A percentile compares a stretch with the other conserved stretches of the same genome.
Evolutionary conservation across 2,329 filamentous ascomycete genomes (phyloP).

Genomic region (Fusarium verrucosum): DNA sequence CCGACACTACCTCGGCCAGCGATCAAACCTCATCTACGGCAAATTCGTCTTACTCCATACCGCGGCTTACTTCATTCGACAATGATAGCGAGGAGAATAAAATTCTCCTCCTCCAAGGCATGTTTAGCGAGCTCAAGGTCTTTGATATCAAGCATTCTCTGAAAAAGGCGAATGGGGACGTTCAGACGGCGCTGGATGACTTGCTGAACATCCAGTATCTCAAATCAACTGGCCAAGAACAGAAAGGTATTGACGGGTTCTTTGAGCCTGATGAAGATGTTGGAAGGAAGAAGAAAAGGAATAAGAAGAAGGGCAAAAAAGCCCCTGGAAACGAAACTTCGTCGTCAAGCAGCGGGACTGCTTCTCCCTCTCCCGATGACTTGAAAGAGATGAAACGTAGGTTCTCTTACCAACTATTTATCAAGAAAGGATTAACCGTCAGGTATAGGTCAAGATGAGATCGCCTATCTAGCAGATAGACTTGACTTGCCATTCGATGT

Average conservation of each 20-base stretch:
- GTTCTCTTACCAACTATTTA: neutral
- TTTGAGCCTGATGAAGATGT: conserved; percentile 63
- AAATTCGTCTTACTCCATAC: conserved; percentile 38
- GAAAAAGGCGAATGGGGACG: conserved; percentile 72
- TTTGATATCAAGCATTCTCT: conserved; percentile 74
- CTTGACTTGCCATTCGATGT: conserved; percentile 54
- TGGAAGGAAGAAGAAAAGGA: conserved; percentile 53
- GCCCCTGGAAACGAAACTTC: conserved; percentile 13
- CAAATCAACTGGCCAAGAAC: conserved; percentile 68
- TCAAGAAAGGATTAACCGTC: neutral
- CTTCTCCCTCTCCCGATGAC: conserved; percentile 27
- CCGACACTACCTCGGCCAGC: conserved; percentile 46
- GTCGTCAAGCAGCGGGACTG: conserved; percentile 25
- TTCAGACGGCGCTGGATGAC: conserved; percentile 78
- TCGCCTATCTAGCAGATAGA: conserved; percentile 56
- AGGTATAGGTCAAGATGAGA: conserved; percentile 50
- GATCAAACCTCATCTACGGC: conserved; percentile 37
- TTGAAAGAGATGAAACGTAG: conserved; percentile 46
- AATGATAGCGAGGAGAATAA: conserved; percentile 67
- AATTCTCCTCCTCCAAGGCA: conserved; percentile 67
- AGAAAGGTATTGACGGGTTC: conserved; percentile 86
- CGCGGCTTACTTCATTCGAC: conserved; percentile 49
- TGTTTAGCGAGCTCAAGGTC: conserved; percentile 75
- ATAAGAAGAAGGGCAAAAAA: conserved; percentile 46
- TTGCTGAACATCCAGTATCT: conserved; percentile 83